phyloP scores from a whole-genome alignment of 2,329 filamentous ascomycete genomes.

The Xylariaceae sp. region DNA sequence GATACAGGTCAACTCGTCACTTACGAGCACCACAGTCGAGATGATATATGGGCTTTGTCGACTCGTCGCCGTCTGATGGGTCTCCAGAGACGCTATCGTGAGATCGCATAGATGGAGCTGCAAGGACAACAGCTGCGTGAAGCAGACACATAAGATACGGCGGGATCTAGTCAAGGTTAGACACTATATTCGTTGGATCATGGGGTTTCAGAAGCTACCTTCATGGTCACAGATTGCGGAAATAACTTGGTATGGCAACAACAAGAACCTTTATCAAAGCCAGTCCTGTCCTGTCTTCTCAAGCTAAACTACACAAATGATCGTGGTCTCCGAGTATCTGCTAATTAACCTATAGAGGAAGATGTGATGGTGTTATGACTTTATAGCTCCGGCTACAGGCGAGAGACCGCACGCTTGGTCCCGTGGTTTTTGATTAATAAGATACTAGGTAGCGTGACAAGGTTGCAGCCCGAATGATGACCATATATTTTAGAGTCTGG shows the following conservation, averaged over 20 bases:
- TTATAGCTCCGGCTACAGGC: no score
- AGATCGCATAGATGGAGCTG: slow-evolving; percentile 8
- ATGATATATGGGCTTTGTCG: slow-evolving; percentile 9
- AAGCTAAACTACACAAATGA: no score
- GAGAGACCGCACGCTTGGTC: no score
- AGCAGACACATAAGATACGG: slow-evolving; percentile 3
- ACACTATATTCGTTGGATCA: neutral
- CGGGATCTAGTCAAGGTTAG: slow-evolving; percentile 2
- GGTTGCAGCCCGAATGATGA: no score
- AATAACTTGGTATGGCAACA: neutral
- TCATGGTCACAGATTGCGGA: slow-evolving; percentile 10
- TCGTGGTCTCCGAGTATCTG: no score
- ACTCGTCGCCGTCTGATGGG: neutral
- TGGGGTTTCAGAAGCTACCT: slow-evolving; percentile 1
- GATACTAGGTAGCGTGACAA: no score
- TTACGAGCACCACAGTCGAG: slow-evolving; percentile 21
- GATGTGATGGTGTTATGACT: no score
- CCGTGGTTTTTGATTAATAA: no score
- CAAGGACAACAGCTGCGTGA: slow-evolving; percentile 6
- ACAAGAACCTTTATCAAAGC: neutral
- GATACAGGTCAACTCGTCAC: no score
- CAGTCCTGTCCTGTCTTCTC: no score
- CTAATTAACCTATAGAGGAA: no score
- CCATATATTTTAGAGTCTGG: no score
- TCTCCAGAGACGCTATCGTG: neutral